These are phyloP conservation scores for Mycena epipterygia DNA, from an alignment of 768 basidiomycete genomes.

Conservation along the genomic window DNA sequence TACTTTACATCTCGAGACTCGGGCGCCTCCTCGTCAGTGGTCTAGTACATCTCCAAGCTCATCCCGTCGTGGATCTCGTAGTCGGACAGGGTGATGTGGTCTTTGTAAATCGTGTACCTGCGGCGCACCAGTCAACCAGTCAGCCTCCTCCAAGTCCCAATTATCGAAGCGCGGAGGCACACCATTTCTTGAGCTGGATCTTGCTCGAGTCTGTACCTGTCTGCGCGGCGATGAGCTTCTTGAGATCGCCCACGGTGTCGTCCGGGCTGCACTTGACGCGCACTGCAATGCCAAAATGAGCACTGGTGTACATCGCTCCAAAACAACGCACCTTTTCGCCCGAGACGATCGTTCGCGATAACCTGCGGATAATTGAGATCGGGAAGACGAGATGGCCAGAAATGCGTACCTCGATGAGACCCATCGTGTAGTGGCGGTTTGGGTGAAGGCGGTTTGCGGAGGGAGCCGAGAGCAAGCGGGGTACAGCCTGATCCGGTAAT, in stretches of 20 bases:
- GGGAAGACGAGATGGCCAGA: neutral
- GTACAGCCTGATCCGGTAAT: too few relatives aligned
- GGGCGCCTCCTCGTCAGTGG: neutral
- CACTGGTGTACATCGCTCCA: neutral
- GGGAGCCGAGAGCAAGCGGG: neutral
- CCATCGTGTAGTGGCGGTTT: constrained; percentile 54
- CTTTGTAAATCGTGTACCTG: constrained; percentile 97
- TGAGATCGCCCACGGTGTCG: constrained; percentile 97
- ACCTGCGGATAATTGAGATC: constrained; percentile 60
- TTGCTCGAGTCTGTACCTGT: constrained; percentile 89
- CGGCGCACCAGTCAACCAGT: too few relatives aligned
- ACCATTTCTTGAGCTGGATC: constrained; percentile 99
- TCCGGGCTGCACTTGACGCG: constrained; percentile 96
- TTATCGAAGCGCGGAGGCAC: constrained; percentile 50
- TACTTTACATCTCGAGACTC: constrained; percentile 7
- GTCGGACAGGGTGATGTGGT: constrained; percentile 93
- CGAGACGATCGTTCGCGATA: constrained; percentile 96
- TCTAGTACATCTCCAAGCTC: constrained; percentile 93
- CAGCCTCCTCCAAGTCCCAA: too few relatives aligned
- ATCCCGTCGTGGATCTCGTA: constrained; percentile 95
- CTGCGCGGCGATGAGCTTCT: constrained; percentile 97
- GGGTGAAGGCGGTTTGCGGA: neutral
- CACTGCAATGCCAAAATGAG: constrained; percentile 59
- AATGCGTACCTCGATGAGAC: constrained; percentile 65
- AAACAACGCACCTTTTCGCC: constrained; percentile 82